These are phyloP conservation scores for Penicillium sp. DNA, from an alignment of 2,329 filamentous ascomycete genomes.

Conservation along the genomic window DNA sequence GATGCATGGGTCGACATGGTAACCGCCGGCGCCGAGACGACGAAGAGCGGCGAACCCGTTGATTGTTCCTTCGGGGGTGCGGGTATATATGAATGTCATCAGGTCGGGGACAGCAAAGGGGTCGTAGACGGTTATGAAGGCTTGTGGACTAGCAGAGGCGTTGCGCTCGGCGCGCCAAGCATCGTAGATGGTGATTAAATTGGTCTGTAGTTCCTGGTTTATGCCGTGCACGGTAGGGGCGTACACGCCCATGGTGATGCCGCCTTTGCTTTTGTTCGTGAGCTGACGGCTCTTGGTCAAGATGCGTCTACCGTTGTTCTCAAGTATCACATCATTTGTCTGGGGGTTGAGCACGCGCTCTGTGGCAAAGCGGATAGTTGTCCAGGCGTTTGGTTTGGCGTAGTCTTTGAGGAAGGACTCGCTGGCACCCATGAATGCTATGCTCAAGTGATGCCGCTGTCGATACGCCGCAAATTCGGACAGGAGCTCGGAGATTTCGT, in stretches of 20 bases:
- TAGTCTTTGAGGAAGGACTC: constrained; percentile 30
- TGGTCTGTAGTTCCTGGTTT: constrained; percentile 30
- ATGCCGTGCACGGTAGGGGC: constrained; percentile 29
- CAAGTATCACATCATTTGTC: constrained; percentile 39
- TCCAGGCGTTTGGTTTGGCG: constrained; percentile 30
- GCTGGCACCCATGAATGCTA: constrained; percentile 40
- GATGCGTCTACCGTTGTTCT: constrained; percentile 38
- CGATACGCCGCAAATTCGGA: constrained; percentile 38
- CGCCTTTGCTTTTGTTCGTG: constrained; percentile 34
- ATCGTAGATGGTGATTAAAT: constrained; percentile 38
- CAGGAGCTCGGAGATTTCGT: constrained; percentile 27
- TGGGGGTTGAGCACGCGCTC: constrained; percentile 43
- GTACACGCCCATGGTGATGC: constrained; percentile 36
- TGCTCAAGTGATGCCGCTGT: constrained; percentile 27
- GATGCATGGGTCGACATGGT: constrained; percentile 44
- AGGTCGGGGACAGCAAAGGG: constrained; percentile 38
- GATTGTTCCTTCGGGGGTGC: constrained; percentile 24
- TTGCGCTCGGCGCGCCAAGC: constrained; percentile 40
- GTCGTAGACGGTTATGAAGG: constrained; percentile 44
- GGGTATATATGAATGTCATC: constrained; percentile 44
- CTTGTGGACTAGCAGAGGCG: constrained; percentile 29
- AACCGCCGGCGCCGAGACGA: constrained; percentile 38
- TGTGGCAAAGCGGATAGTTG: constrained; percentile 38
- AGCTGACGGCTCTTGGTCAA: constrained; percentile 38
- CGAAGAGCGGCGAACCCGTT: constrained; percentile 43